phyloP scores from a whole-genome alignment of 2,329 filamentous ascomycete genomes.

The Microascus cirrosus region DNA sequence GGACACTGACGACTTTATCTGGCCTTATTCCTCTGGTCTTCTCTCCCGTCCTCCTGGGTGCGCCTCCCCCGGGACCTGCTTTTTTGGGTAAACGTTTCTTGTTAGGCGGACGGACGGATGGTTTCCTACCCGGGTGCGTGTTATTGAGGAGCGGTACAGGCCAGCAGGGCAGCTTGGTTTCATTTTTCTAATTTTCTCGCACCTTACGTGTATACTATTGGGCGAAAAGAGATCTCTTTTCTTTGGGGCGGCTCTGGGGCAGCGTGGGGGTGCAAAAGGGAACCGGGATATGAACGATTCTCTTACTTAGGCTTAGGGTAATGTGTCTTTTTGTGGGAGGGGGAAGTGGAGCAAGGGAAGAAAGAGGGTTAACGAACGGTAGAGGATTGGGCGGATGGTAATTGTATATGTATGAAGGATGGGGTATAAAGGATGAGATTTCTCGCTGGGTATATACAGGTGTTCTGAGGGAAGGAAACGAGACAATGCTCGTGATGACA shows the following conservation, averaged over 20 bases:
- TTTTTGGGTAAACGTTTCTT: not conserved
- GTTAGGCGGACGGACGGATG: not conserved
- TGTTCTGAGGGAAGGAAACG: too few relatives aligned
- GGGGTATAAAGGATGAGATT: too few relatives aligned
- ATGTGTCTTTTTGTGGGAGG: not conserved
- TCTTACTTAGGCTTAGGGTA: not conserved
- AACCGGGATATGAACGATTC: not conserved
- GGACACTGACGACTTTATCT: not conserved
- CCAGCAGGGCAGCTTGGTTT: not conserved
- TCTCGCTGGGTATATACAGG: too few relatives aligned
- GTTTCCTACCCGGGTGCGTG: not conserved
- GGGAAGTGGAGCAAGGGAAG: not conserved
- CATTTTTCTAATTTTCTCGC: not conserved
- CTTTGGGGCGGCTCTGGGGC: not conserved
- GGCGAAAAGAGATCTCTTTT: not conserved
- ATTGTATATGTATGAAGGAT: not conserved
- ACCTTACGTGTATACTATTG: not conserved
- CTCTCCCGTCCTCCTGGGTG: too few relatives aligned
- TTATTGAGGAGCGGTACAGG: not conserved
- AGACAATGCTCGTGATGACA: too few relatives aligned
- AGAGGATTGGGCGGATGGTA: not conserved
- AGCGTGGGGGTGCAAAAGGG: not conserved
- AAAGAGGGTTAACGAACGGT: not conserved
- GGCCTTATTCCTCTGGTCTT: too few relatives aligned
- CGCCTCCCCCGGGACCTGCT: too few relatives aligned